Base-by-base conservation (phyloP, 371 early-diverging fungal genomes). In the Gilbertella persicaria region DNA sequence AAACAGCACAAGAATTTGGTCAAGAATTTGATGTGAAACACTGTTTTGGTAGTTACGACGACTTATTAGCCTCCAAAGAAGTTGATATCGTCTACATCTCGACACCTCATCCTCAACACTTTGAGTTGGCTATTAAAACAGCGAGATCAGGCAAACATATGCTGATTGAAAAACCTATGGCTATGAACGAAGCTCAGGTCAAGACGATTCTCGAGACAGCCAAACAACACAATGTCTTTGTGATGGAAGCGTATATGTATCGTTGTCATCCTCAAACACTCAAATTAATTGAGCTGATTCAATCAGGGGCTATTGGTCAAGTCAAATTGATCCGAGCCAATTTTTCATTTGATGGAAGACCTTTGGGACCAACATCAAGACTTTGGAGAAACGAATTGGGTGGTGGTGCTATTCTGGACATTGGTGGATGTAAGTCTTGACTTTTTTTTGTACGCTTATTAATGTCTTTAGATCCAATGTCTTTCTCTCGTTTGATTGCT, bases 221-320 rank as follows among this genome's bases (percentile, higher is more conserved):
- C 28, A 58, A 68, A 35, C 53, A 62, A 29, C 36, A 53, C 42
- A 45, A 58, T 14, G 50, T 72, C 12, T 73, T 78, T 55, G 60
- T 69, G 3, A 78, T 78, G 78, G 78, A 78, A 37, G 78, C 74
- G 1, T 78, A 74, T 44, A 78, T 78, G 78, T 78, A 78, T 37
- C 72, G 74, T 0, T 74, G 74, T 24, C 78, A 78, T 36, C 78
- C 78, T 21, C 78, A 74, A 21, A 78, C 74, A 3, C 26, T 39
- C 0, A 67, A 71, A 17, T 13, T 70, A 4, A 63, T 62, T 1
- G 62, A 74, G 10, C 20, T 69, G 25, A 43, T 78, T 39, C 39
- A 58, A n/a, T 48, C 57, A 0, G 71, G 67, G 5, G 55, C 35
- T 23, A 59, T 78, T 40, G 78, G 78, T 5, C 37, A 66, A 17